Evolutionary conservation across 306 rosid genomes (phyloP), one percentile per base, ranked within the genome.

Genomic region (Betula pendula): DNA sequence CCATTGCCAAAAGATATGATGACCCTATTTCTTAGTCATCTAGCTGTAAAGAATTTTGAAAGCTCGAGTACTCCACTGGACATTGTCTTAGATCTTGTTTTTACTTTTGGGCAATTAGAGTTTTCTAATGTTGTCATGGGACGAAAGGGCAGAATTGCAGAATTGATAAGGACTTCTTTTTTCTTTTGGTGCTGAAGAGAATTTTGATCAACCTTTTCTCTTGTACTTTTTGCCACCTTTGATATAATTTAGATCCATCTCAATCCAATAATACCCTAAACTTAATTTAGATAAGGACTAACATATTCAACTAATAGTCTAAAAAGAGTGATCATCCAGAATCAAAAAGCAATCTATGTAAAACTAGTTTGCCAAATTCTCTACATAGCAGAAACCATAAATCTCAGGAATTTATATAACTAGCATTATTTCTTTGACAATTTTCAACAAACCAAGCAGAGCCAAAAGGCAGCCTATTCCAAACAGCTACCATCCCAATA

Each of bases 21-120:
- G 47, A 43, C 49, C 0, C 9, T 25, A 29, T 19, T 42, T 33
- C n/a, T n/a, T 79, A 25, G 50, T 20, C 58, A 14, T 42, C n/a
- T 33, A 63, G 50, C 68, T n/a, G 8, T 14, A 73, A 49, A 68
- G 12, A 35, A 40, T 67, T 65, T 68, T 33, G 24, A 70, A 45
- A 76, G 68, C 53, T 42, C 43, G 53, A 52, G 11, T 70, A 70
- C 42, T 40, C n/a, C 19, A 51, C 8, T 43, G 25, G 42, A 50
- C 45, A 11, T 10, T 67, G 27, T 29, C 68, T 22, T n/a, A 53
- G 56, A 58, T 19, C 68, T 45, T 38, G 20, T 49, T 68, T 67
- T 45, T 2, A 22, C 65, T 69, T 27, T 62, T 76, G 10, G 20
- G 63, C 50, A 47, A 60, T 29, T 29, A 29, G 42, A 29, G 38